phyloP scores from a whole-genome alignment of 176 grass and related monocot genomes.

The Urochloa ruziziensis region DNA sequence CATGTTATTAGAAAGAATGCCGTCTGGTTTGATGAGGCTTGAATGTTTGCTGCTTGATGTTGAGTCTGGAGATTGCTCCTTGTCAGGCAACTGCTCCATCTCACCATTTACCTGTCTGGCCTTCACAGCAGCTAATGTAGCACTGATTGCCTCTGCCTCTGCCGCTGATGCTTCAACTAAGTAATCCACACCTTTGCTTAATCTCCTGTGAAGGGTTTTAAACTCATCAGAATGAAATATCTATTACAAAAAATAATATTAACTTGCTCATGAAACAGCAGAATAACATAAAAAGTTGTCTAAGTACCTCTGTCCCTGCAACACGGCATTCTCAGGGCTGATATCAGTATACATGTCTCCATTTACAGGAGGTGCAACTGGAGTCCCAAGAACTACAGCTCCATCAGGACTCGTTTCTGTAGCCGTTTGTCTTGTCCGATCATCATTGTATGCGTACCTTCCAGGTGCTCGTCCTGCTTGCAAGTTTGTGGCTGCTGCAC shows the following conservation, averaged over 20 bases:
- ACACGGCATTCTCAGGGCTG: conserved; percentile 87
- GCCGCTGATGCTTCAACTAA: conserved; percentile 92
- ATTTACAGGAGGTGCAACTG: conserved; percentile 96
- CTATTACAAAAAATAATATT: not conserved
- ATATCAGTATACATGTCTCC: conserved; percentile 97
- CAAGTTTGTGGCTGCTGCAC: conserved; percentile 63
- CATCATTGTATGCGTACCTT: conserved; percentile 64
- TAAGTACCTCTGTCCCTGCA: conserved; percentile 79
- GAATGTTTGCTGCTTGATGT: conserved; percentile 67
- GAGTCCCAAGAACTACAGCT: conserved; percentile 87
- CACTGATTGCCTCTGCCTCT: conserved; percentile 88
- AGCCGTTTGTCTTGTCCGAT: conserved; percentile 55
- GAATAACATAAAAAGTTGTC: not conserved
- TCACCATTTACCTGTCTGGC: conserved; percentile 88
- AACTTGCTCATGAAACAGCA: not conserved
- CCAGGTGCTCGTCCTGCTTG: conserved; percentile 58
- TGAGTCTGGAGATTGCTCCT: conserved; percentile 64
- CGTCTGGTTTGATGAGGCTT: conserved; percentile 80
- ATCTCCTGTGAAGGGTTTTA: conserved; percentile 49
- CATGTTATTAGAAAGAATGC: conserved; percentile 50
- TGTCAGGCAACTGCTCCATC: conserved; percentile 58
- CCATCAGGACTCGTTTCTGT: conserved; percentile 66
- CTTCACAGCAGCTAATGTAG: conserved; percentile 88
- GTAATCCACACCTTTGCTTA: conserved; percentile 91
- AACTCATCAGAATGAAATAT: conserved; percentile 11